Conservation (phyloP, 352 stramenopile genomes). For the Phytopythium chamaehyphon region DNA sequence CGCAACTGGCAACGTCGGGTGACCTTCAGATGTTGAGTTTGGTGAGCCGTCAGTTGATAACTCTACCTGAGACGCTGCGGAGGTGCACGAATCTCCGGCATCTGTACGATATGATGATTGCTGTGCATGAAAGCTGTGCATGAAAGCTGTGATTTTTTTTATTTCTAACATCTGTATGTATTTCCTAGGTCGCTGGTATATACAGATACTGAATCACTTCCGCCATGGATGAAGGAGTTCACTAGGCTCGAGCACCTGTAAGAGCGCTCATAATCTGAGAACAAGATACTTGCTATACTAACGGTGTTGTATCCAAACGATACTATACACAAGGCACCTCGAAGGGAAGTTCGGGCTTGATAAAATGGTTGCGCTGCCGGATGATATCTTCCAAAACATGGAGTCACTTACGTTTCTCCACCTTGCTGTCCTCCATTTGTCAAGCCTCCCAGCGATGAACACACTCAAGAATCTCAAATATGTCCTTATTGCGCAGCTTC, state of each 20-base stretch:
- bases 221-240: constrained; percentile 29
- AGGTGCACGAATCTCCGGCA: constrained; percentile 19
- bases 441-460: not conserved
- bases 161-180: too few species aligned
- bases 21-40: constrained; percentile 22
- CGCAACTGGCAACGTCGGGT: constrained; percentile 11
- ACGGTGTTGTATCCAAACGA: too few species aligned
- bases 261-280: not conserved
- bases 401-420: constrained; percentile 33
- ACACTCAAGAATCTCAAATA: too few species aligned
- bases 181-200: constrained; percentile 34
- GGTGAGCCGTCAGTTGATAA: constrained; percentile 19
- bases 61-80: constrained; percentile 17
- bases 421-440: constrained; percentile 8
- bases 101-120: constrained; percentile 16
- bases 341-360: constrained; percentile 3
- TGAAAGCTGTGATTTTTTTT: not conserved
- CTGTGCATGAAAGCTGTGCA: too few species aligned
- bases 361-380: constrained; percentile 7
- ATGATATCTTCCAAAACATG: constrained; percentile 35
- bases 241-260: constrained; percentile 34
- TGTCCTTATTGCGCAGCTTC: too few species aligned
- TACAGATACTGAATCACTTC: constrained; percentile 26
- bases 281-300: too few species aligned
- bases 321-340: constrained; percentile 1